Evolutionary conservation across 768 basidiomycete genomes (phyloP), one percentile per base, ranked within the genome.

Genomic region (Tephrocybe sp.): DNA sequence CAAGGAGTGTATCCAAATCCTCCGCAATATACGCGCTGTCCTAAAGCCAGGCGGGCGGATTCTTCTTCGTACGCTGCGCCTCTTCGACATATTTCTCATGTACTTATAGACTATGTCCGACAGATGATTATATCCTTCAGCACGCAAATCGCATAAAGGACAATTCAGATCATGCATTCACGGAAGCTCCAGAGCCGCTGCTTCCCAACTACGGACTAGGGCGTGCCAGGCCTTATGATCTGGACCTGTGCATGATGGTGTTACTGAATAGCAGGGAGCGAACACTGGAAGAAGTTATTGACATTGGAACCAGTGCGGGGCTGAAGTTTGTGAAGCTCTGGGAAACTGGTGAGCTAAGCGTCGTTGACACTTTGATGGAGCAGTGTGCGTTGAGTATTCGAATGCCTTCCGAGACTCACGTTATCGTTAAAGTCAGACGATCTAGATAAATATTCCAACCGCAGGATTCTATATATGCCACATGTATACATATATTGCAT

Each of bases 161-260:
- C 13, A 47, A 53, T 30, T 11, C 34, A 12, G 41, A 52, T 12
- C 32, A 50, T 28, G 36, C 31, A 1, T 53, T 60, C 30, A 36
- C 12, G 30, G 54, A 63, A 55, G 76, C 75, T 3, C 76, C 76
- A 0, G 66, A 70, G 43, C 78, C 76, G 0, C 56, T 80, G 27
- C 64, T 78, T 1, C 69, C 77, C 4, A 77, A 77, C 59, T 77
- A 69, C 51, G 76, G 76, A 6, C 63, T 64, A 13, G 77, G 75
- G 2, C 62, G 62, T 24, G 57, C 69, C 26, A 57, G 68, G n/a
- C 61, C 63, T 36, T 78, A 78, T 55, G 64, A 70, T 39, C 65
- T 72, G 30, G 79, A 79, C 50, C 35, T 79, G 31, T 68, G 64
- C 43, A 76, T 80, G 75, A 68, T 75, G 66, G 36, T 64, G 5